Conservation (phyloP, 2,329 filamentous ascomycete species). For the Huntiella decipiens region DNA sequence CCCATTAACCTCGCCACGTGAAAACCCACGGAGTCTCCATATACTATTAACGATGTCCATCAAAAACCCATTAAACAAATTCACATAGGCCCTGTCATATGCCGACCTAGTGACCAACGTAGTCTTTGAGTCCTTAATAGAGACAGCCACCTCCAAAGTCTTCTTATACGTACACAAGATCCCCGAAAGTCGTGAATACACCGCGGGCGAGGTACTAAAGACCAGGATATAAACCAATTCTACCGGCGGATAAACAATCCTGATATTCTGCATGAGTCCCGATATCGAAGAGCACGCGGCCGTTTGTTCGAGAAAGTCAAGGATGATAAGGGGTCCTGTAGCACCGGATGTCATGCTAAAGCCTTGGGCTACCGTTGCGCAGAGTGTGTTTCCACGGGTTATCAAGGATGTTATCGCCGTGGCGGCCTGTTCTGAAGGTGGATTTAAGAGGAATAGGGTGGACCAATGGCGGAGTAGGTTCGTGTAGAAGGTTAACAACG, state of each 20-base stretch:
- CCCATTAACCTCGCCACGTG: conserved; percentile 41
- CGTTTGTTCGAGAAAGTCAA: conserved; percentile 51
- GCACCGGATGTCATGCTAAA: conserved; percentile 18
- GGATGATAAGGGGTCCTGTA: conserved; percentile 33
- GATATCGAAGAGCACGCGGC: conserved; percentile 36
- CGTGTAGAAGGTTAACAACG: conserved; percentile 49
- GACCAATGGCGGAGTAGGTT: conserved; percentile 44
- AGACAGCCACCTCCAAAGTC: conserved; percentile 39
- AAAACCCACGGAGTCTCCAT: conserved; percentile 59
- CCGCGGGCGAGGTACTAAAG: conserved; percentile 44
- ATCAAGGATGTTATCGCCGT: conserved; percentile 22
- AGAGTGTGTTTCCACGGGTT: conserved; percentile 33
- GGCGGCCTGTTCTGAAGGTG: conserved; percentile 10
- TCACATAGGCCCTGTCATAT: conserved; percentile 42
- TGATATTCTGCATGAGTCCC: conserved; percentile 32
- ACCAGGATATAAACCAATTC: conserved; percentile 51
- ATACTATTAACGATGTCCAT: conserved; percentile 76
- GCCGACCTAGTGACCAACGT: conserved; percentile 29
- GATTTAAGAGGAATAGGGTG: conserved; percentile 23
- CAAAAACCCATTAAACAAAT: conserved; percentile 62
- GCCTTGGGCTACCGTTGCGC: conserved; percentile 39
- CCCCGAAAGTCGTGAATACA: conserved; percentile 48
- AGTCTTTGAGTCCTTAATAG: neutral
- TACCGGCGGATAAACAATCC: conserved; percentile 48
- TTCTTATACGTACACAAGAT: conserved; percentile 56